Percentiles rank a stretch among this genome's conserved stretches.
Evolutionary conservation across 176 grass and related monocot species (phyloP).

Genomic region (Luzula sylvatica): DNA sequence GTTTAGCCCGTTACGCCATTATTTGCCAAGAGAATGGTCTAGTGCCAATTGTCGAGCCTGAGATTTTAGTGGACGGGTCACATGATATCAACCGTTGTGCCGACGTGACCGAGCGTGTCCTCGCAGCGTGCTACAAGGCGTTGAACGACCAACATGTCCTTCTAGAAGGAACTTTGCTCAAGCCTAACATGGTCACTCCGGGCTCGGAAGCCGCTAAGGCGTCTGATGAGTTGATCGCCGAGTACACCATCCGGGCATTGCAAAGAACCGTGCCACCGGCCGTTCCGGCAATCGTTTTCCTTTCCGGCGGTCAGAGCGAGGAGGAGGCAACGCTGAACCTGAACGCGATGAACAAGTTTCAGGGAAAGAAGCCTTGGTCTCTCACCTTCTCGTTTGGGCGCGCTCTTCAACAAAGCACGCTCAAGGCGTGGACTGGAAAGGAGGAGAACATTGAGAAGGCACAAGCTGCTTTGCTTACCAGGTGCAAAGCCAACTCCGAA

Average conservation of each 20-base stretch:
- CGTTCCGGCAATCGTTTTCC: constrained; percentile 28
- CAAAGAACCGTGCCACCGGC: constrained; percentile 28
- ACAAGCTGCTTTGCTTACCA: constrained; percentile 6
- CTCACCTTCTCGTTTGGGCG: constrained; percentile 32
- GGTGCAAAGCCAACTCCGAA: constrained; percentile 33
- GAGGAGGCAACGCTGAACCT: constrained; percentile 27
- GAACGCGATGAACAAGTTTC: constrained; percentile 30
- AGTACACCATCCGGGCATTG: constrained; percentile 21
- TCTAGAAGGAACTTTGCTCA: constrained; percentile 29
- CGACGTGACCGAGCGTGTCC: constrained; percentile 14
- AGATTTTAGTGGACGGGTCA: constrained; percentile 24
- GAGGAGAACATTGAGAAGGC: constrained; percentile 29
- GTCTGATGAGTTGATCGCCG: constrained; percentile 10
- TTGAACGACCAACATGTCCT: constrained; percentile 28
- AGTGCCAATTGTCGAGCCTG: constrained; percentile 29
- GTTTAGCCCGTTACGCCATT: constrained; percentile 28
- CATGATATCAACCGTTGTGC: constrained; percentile 24
- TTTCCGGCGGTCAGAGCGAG: constrained; percentile 31
- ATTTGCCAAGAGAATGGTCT: constrained; percentile 35
- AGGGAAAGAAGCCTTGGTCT: constrained; percentile 26
- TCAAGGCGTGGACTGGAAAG: constrained; percentile 30
- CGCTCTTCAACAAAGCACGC: constrained; percentile 30
- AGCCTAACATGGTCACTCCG: constrained; percentile 33
- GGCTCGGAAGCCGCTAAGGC: constrained; percentile 20
- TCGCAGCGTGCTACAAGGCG: constrained; percentile 31